phyloP scores from a whole-genome alignment of 1,139 yeast genomes.

The Candida dubliniensis region DNA sequence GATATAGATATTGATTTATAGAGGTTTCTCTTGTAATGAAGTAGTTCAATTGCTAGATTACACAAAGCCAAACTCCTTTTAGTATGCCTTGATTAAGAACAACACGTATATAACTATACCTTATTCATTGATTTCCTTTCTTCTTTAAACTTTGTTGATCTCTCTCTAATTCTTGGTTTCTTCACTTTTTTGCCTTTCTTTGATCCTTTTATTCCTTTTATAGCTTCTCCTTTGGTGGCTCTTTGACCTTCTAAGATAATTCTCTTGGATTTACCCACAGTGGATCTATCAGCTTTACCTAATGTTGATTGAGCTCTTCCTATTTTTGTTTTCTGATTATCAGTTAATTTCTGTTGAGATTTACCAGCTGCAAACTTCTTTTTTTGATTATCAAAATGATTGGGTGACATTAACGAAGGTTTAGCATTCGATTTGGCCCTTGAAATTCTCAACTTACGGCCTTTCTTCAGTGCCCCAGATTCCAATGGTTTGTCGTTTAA shows the following conservation, averaged over 20 bases:
- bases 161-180: constrained; percentile 67
- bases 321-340: constrained; percentile 68
- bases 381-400: constrained; percentile 41
- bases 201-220: constrained; percentile 59
- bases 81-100: no score
- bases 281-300: constrained; percentile 77
- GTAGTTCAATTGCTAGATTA: no score
- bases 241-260: constrained; percentile 71
- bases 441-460: constrained; percentile 71
- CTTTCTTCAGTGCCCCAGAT: constrained; percentile 22
- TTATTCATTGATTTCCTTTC: constrained; percentile 28
- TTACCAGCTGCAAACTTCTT: constrained; percentile 23
- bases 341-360: constrained; percentile 40
- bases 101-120: constrained; percentile 13
- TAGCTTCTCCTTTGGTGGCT: constrained; percentile 66
- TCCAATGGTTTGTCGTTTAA: constrained; percentile 69
- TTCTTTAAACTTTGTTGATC: constrained; percentile 59
- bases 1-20: constrained; percentile 11
- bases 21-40: not conserved
- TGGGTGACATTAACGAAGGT: constrained; percentile 47
- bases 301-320: constrained; percentile 77
- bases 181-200: constrained; percentile 46
- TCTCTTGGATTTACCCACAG: constrained; percentile 49
- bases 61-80: no score
- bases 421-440: constrained; percentile 66